Evolutionary conservation across 148 eudicot species (phyloP).

Genomic region (Rhododendron williamsianum): DNA sequence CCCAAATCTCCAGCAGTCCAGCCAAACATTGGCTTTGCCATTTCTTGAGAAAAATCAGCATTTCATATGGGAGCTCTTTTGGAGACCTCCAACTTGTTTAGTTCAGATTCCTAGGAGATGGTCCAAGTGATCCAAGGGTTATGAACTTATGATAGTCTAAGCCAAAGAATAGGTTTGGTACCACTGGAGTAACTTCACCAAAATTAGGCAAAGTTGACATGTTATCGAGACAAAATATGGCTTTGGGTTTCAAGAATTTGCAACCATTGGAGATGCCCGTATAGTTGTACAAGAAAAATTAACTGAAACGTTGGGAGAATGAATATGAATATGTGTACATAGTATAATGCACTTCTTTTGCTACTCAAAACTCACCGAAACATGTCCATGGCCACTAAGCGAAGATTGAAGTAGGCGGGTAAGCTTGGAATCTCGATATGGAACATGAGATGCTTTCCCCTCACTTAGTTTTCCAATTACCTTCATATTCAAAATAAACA

Average conservation of each 20-base stretch:
- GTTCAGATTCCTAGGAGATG: not conserved
- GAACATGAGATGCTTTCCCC: constrained; percentile 94
- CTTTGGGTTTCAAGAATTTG: not conserved
- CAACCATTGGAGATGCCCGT: not conserved
- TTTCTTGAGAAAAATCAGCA: not conserved
- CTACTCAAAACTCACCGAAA: constrained; percentile 58
- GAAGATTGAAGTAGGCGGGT: constrained; percentile 94
- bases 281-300: not conserved
- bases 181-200: not conserved
- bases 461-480: constrained; percentile 99
- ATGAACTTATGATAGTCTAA: not conserved
- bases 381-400: constrained; percentile 95
- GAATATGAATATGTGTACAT: not conserved
- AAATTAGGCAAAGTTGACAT: not conserved
- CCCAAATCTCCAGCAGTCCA: not conserved
- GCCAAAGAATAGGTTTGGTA: not conserved
- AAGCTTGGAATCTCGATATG: constrained; percentile 96
- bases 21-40: not conserved
- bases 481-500: constrained; percentile 30
- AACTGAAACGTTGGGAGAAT: not conserved
- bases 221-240: not conserved
- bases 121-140: not conserved
- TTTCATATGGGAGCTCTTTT: not conserved
- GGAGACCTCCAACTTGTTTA: not conserved
- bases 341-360: not conserved